Percentiles rank a stretch among this genome's conserved stretches.
These are phyloP conservation scores for Zygoascus hellenicus DNA, from an alignment of 1,139 yeast species.

Conservation along the genomic window DNA sequence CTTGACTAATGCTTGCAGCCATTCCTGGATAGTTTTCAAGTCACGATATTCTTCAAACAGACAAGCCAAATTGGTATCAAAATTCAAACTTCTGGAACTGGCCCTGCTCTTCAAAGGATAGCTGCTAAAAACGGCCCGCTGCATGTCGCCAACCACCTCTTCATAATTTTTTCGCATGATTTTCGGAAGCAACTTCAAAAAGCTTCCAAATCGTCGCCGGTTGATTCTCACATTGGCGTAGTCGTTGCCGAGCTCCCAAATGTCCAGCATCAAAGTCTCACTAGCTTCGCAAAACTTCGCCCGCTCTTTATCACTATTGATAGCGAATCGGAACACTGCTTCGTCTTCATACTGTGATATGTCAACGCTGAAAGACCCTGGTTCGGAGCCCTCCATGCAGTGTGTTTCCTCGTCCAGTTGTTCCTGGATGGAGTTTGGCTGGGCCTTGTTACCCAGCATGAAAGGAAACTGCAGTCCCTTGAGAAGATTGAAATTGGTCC, in stretches of 20 bases:
- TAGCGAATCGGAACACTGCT: conserved; percentile 46
- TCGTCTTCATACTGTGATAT: conserved; percentile 44
- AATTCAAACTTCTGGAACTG: neutral
- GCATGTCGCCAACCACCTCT: conserved; percentile 30
- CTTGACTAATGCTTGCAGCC: conserved; percentile 56
- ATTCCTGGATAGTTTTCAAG: conserved; percentile 59
- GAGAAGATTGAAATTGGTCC: neutral
- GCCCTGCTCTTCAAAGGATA: conserved; percentile 19
- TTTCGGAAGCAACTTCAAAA: conserved; percentile 29
- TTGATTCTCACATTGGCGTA: conserved; percentile 30
- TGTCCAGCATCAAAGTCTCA: conserved; percentile 30
- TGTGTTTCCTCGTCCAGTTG: conserved; percentile 1
- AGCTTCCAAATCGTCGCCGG: conserved; percentile 24
- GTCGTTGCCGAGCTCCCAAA: conserved; percentile 33
- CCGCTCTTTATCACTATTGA: conserved; percentile 24
- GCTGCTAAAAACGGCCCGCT: conserved; percentile 28
- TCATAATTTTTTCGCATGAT: conserved; percentile 23
- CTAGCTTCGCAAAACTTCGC: conserved; percentile 27
- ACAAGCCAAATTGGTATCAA: conserved; percentile 3
- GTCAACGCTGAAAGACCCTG: conserved; percentile 14
- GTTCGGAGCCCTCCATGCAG: neutral
- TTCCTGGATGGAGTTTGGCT: neutral
- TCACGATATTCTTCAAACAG: conserved; percentile 72
- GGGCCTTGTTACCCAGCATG: neutral
- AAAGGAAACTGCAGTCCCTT: conserved; percentile 18